A percentile compares a stretch with the other conserved stretches of the same genome.
These are phyloP conservation scores for Trichosporon asahii DNA, from an alignment of 1,284 basidiomycete genomes.

Conservation along the genomic window DNA sequence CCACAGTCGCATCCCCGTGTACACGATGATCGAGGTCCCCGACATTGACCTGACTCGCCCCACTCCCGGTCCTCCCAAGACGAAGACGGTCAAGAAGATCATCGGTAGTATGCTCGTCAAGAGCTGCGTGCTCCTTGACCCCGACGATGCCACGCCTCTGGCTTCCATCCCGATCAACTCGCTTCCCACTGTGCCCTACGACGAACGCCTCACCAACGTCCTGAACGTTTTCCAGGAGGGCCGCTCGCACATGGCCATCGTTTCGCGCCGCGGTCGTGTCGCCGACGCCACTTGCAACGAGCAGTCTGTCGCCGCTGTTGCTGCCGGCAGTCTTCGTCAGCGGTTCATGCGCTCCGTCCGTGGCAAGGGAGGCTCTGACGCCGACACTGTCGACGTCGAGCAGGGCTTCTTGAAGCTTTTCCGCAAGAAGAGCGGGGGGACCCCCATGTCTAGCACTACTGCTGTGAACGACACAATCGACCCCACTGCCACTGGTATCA, in stretches of 20 bases:
- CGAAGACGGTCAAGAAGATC: slow-evolving; percentile 66
- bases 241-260: slow-evolving; percentile 85
- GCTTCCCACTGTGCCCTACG: slow-evolving; percentile 76
- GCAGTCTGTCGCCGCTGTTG: slow-evolving; percentile 50
- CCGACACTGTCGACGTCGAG: slow-evolving; percentile 56
- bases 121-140: slow-evolving; percentile 80
- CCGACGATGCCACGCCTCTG: slow-evolving; percentile 75
- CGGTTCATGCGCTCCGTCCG: slow-evolving; percentile 30
- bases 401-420: slow-evolving; percentile 21
- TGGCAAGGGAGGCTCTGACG: slow-evolving; percentile 27
- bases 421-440: slow-evolving; percentile 21
- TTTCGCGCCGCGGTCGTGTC: slow-evolving; percentile 58
- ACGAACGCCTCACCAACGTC: slow-evolving; percentile 80
- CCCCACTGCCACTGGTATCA: not conserved
- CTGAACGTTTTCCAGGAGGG: slow-evolving; percentile 89
- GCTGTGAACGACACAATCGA: not conserved
- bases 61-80: slow-evolving; percentile 38
- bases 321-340: slow-evolving; percentile 54
- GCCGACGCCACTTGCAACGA: slow-evolving; percentile 33
- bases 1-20: slow-evolving; percentile 65
- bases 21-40: slow-evolving; percentile 66
- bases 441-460: not conserved
- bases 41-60: slow-evolving; percentile 39
- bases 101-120: slow-evolving; percentile 78
- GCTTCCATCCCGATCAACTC: slow-evolving; percentile 77